Conservation (phyloP, 2,329 filamentous ascomycete genomes). For the Cyclaneusma minus region DNA sequence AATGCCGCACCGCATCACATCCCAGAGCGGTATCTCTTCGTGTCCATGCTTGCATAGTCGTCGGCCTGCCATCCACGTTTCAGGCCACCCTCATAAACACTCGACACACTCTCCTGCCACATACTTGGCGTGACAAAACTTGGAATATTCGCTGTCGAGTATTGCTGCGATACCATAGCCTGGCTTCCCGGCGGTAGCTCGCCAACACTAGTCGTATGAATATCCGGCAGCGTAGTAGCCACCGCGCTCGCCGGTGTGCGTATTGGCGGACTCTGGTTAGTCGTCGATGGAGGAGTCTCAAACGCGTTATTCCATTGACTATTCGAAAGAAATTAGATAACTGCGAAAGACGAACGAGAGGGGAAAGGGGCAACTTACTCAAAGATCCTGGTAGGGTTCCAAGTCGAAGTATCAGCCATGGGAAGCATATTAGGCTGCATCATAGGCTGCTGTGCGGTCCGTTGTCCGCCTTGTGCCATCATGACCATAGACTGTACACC, state of each 20-base stretch:
- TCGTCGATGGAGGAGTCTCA: constrained; percentile 34
- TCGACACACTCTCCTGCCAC: constrained; percentile 60
- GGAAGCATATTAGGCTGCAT: constrained; percentile 39
- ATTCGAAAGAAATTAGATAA: constrained; percentile 16
- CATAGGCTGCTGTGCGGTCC: constrained; percentile 30
- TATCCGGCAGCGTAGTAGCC: constrained; percentile 25
- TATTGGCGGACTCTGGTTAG: constrained; percentile 21
- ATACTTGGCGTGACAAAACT: constrained; percentile 54
- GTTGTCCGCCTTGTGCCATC: constrained; percentile 41
- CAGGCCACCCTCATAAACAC: constrained; percentile 49
- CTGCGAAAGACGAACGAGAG: constrained; percentile 6
- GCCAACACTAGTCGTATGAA: constrained; percentile 35
- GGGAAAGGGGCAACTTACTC: constrained; percentile 46
- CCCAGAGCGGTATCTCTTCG: background rate
- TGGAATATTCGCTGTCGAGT: constrained; percentile 34
- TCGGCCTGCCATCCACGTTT: constrained; percentile 42
- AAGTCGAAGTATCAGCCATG: constrained; percentile 48
- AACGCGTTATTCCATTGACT: constrained; percentile 96
- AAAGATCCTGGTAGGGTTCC: constrained; percentile 82
- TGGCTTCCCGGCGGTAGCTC: constrained; percentile 28
- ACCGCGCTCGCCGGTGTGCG: constrained; percentile 24
- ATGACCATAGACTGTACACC: constrained; percentile 56
- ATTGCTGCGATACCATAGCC: constrained; percentile 32
- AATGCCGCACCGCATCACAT: too few relatives aligned
- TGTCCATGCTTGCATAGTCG: constrained; percentile 5